Evolutionary conservation across 2,329 filamentous ascomycete genomes (phyloP), one percentile per base, ranked within the genome.

Genomic region (Trichoderma breve): DNA sequence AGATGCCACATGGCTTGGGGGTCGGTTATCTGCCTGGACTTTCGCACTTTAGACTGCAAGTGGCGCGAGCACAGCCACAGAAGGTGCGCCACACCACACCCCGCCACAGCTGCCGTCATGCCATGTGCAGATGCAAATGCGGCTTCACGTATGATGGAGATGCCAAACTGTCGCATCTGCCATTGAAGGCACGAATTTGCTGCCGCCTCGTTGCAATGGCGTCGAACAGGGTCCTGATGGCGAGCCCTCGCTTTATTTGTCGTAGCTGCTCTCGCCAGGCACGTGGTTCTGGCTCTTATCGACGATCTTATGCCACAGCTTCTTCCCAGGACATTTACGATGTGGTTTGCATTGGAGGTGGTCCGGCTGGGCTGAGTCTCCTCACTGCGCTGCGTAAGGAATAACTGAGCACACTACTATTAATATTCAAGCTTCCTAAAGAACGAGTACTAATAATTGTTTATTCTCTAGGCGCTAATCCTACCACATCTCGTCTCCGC

Each of bases 301-400:
- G 79, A 72, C 79, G 85, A 72, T 75, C 81, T 51, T 88, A 85
- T 72, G 80, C 85, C 28, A 84, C 81, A 57, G 77, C 82, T 12
- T 57, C 69, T 12, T 57, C 69, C 12, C 89, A 90, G 12, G 93
- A 97, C 75, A 90, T 97, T 77, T 98, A 96, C 84, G 94, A 97
- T 87, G 92, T 97, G 36, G 93, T 97, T 74, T 96, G 94, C 77
- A 92, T 97, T 69, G 94, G 94, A 73, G 95, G 94, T 73, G 94
- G 95, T 6, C 94, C 95, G 28, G 94, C 94, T 58, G 95, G 95
- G 70, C 86, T 99, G 72, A 97, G 94, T 78, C 87, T 97, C 36
- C 83, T 95, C 71, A 89, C 92, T 73, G 92, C 93, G 76, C 86
- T 96, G 57, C 91, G 93, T 95, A 86, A 65, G 73, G n/a, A 26